Percentiles rank a stretch among this genome's conserved stretches.
Conservation (phyloP, 164 flowering plant genomes). For the Magnolia officinalis region DNA sequence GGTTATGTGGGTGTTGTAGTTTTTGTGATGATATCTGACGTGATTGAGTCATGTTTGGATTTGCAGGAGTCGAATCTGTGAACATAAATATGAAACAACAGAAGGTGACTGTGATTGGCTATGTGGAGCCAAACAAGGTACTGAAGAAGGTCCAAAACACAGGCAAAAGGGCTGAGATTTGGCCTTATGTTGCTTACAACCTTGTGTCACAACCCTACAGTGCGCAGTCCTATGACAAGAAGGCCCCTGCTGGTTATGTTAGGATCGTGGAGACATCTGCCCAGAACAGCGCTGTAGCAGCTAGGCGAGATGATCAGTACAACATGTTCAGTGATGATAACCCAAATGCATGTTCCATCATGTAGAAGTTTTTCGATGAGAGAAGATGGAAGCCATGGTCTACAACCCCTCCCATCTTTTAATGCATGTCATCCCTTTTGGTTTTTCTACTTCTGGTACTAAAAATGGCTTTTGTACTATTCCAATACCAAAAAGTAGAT, state of each 20-base stretch:
- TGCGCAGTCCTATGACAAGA: slow-evolving; percentile 76
- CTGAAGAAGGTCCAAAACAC: slow-evolving; percentile 59
- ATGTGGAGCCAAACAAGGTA: slow-evolving; percentile 65
- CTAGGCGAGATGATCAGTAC: slow-evolving; percentile 45
- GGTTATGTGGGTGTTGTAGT: neutral
- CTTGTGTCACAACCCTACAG: slow-evolving; percentile 62
- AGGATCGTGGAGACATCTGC: slow-evolving; percentile 38
- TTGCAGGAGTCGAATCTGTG: slow-evolving; percentile 69
- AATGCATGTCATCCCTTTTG: neutral
- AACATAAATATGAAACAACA: slow-evolving; percentile 71
- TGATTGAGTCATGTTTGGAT: neutral
- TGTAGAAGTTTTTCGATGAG: slow-evolving; percentile 9
- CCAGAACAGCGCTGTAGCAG: slow-evolving; percentile 20
- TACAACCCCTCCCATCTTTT: neutral
- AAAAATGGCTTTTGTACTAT: neutral
- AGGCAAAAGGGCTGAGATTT: slow-evolving; percentile 65
- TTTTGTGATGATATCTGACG: neutral
- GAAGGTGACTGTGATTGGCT: slow-evolving; percentile 74
- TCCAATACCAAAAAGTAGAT: no score
- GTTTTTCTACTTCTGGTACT: neutral
- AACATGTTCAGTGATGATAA: slow-evolving; percentile 85
- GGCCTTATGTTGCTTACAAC: slow-evolving; percentile 87
- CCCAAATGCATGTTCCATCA: slow-evolving; percentile 79
- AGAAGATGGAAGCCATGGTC: neutral
- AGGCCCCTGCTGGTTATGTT: slow-evolving; percentile 74